These are phyloP conservation scores for Eucalyptus guilfoylei DNA, from an alignment of 345 rosid species.

Conservation along the genomic window DNA sequence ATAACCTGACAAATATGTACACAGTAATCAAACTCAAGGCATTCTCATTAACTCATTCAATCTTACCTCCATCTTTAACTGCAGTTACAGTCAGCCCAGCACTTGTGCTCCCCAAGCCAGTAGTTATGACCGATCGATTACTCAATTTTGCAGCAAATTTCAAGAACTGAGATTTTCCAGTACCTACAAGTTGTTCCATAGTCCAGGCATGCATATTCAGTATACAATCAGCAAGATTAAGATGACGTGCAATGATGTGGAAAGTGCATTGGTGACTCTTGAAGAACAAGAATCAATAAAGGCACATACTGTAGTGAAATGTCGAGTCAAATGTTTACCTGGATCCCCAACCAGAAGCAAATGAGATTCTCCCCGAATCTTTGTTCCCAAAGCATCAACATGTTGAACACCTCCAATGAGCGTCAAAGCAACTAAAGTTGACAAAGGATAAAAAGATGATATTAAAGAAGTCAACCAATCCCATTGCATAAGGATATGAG, in stretches of 20 bases:
- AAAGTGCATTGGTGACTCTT: background rate
- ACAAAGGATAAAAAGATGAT: background rate
- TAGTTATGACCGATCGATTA: conserved; percentile 86
- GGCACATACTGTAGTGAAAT: background rate
- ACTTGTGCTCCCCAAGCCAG: conserved; percentile 96
- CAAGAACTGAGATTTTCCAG: conserved; percentile 94
- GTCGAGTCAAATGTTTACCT: conserved; percentile 17
- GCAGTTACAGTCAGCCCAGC: conserved; percentile 98
- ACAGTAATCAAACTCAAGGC: background rate
- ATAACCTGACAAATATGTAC: background rate
- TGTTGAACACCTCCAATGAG: conserved; percentile 97
- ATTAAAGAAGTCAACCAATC: background rate
- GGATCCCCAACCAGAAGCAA: conserved; percentile 98
- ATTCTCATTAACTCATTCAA: background rate
- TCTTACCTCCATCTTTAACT: conserved; percentile 86
- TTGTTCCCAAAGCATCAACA: conserved; percentile 91
- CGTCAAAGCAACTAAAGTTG: conserved; percentile 63
- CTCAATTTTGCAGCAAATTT: conserved; percentile 95
- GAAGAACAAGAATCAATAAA: background rate
- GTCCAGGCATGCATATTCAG: background rate
- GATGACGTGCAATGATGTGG: background rate
- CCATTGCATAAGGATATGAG: background rate
- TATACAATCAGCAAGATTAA: background rate
- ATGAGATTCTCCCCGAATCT: conserved; percentile 94
- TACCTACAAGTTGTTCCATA: conserved; percentile 36